Evolutionary conservation across 805 yeast genomes (phyloP), one percentile per base, ranked within the genome.

Genomic region (Starmerella floricola): DNA sequence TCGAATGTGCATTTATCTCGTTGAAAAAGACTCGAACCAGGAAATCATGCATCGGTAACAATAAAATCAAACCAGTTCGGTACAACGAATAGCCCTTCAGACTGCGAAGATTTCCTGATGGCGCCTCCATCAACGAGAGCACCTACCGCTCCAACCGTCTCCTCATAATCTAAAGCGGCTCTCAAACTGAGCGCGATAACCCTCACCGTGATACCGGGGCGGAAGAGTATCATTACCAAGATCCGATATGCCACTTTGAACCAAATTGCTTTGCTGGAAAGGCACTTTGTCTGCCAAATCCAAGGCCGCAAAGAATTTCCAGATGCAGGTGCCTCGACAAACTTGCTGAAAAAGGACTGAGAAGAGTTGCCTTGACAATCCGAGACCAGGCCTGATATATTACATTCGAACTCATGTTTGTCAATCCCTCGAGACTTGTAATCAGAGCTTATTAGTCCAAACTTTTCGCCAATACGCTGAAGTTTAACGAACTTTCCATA

Each of bases 351-450:
- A 28, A 18, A 17, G n/a, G 6, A 13, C 13, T 15, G 13, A 18
- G 17, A n/a, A n/a, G n/a, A n/a, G n/a, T 12, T 18, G 4, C 6
- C 16, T 18, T 16, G 12, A 8, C 20, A 6, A 16, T 27, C 36
- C 4, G 16, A 15, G 17, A 41, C 19, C 3, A 32, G 21, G 32
- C 42, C 33, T 12, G 37, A 39, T 2, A 43, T 19, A 4, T 46
- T 39, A n/a, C 48, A 42, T 24, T 45, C 49, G 29, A 46, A 46
- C 16, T 39, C 49, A 11, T 46, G 44, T 23, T 47, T 47, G 47
- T 83, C 93, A 31, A 82, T 71, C 16, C 74, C 65, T 47, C 95
- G 70, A 1, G 95, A 80, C 31, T 79, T 79, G 56, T 86, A 87
- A 35, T 41, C 41, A 8, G 17, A 20, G 2, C 41, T 24, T 2